These are phyloP conservation scores for Fusarium dimerum DNA, from an alignment of 2,329 filamentous ascomycete genomes.

Conservation along the genomic window DNA sequence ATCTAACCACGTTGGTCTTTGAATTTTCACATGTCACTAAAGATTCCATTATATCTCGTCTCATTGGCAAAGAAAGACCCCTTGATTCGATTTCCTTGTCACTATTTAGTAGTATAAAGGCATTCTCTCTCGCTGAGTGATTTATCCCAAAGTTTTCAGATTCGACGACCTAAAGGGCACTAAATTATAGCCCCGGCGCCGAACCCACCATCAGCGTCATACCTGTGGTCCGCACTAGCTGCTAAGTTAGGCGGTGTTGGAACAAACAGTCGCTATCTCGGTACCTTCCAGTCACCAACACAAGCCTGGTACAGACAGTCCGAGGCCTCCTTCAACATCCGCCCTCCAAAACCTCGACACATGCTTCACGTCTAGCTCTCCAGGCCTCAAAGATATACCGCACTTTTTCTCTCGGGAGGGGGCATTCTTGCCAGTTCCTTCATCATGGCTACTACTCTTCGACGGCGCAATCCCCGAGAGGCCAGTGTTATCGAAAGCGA, in stretches of 20 bases:
- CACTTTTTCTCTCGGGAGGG: not conserved
- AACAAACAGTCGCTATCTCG: not conserved
- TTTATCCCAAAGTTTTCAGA: not conserved
- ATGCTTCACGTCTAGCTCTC: not conserved
- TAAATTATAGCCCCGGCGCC: slow-evolving; percentile 13
- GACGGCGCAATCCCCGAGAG: slow-evolving; percentile 33
- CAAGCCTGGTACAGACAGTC: too few relatives aligned
- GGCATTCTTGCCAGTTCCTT: slow-evolving; percentile 3
- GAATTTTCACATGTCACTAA: not conserved
- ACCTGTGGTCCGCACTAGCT: slow-evolving; percentile 14
- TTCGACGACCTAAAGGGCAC: not conserved
- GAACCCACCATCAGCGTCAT: slow-evolving; percentile 26
- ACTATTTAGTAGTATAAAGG: not conserved
- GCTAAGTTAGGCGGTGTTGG: not conserved
- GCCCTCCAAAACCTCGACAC: too few relatives aligned
- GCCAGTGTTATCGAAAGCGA: slow-evolving; percentile 21
- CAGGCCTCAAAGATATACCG: slow-evolving; percentile 1
- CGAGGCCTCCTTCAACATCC: too few relatives aligned
- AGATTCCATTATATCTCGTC: not conserved
- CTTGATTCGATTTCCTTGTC: too few relatives aligned
- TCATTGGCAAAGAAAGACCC: too few relatives aligned
- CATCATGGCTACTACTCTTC: slow-evolving; percentile 36
- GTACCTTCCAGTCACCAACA: not conserved
- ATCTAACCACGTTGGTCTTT: not conserved
- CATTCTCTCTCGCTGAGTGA: not conserved